phyloP scores from a whole-genome alignment of 129 eudicot genomes.

The Artemisia annua region DNA sequence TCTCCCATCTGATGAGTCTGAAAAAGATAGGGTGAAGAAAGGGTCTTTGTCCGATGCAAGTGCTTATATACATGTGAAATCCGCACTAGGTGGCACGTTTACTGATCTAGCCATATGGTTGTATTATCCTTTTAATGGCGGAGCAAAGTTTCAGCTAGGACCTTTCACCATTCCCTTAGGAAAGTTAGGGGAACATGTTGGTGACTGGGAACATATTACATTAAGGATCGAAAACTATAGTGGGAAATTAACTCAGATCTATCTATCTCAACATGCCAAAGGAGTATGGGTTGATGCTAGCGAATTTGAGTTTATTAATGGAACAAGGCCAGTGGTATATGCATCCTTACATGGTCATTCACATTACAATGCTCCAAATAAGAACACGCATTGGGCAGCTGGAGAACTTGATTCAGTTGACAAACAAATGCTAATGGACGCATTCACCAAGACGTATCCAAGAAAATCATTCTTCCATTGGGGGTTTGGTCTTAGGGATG shows the following conservation, averaged over 20 bases:
- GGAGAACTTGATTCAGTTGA: neutral
- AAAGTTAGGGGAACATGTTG: slow-evolving; percentile 46
- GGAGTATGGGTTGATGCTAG: slow-evolving; percentile 36
- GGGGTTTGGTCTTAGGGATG: slow-evolving; percentile 31
- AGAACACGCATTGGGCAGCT: neutral
- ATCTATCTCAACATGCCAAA: slow-evolving; percentile 35
- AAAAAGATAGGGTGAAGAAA: slow-evolving; percentile 26
- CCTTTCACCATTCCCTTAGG: slow-evolving; percentile 29
- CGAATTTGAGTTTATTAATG: slow-evolving; percentile 23
- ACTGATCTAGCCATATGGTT: slow-evolving; percentile 51
- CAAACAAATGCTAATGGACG: neutral
- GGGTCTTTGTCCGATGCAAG: slow-evolving; percentile 26
- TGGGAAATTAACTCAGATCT: slow-evolving; percentile 31
- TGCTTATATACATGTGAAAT: slow-evolving; percentile 38
- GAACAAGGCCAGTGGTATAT: slow-evolving; percentile 36
- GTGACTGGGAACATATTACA: slow-evolving; percentile 55
- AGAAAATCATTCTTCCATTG: neutral
- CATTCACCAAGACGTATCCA: neutral
- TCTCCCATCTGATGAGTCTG: slow-evolving; percentile 25
- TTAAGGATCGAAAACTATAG: slow-evolving; percentile 40
- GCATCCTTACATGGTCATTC: slow-evolving; percentile 49
- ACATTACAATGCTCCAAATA: slow-evolving; percentile 7
- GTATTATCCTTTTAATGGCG: slow-evolving; percentile 55
- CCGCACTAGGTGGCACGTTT: slow-evolving; percentile 31
- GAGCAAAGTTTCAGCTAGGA: slow-evolving; percentile 37